Conservation (phyloP, 2,329 filamentous ascomycete species). For the Alternaria hordeiaustralica region DNA sequence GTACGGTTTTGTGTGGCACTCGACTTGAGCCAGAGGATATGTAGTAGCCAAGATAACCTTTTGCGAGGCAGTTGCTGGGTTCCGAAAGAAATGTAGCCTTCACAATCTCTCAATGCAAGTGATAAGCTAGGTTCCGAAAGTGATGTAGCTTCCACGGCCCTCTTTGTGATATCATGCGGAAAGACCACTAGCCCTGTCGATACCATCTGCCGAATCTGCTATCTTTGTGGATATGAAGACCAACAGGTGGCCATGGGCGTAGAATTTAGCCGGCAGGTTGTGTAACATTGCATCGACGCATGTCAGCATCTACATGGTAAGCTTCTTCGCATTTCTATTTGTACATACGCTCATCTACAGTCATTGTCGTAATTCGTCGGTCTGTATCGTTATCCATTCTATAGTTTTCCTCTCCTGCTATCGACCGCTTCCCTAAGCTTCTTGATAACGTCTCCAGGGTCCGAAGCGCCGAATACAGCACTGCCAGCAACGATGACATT, state of each 20-base stretch:
- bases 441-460: constrained; percentile 86
- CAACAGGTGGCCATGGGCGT: neutral
- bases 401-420: constrained; percentile 54
- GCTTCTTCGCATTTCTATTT: neutral
- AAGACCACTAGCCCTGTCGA: neutral
- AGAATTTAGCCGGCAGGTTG: constrained; percentile 6
- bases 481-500: constrained; percentile 98
- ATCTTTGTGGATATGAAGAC: neutral
- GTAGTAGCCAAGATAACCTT: neutral
- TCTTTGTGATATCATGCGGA: neutral
- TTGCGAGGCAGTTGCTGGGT: neutral
- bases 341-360: neutral
- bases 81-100: neutral
- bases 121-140: neutral
- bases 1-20: neutral
- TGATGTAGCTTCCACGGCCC: neutral
- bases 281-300: constrained; percentile 11
- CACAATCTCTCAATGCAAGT: neutral
- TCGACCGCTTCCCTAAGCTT: constrained; percentile 82
- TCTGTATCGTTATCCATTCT: neutral
- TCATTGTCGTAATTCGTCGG: neutral
- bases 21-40: neutral
- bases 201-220: neutral
- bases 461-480: constrained; percentile 90
- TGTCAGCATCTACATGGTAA: constrained; percentile 11